Percentiles rank a stretch among this genome's conserved stretches.
These are phyloP conservation scores for Aspergillus sclerotioniger DNA, from an alignment of 495 filamentous ascomycete species.

Conservation along the genomic window DNA sequence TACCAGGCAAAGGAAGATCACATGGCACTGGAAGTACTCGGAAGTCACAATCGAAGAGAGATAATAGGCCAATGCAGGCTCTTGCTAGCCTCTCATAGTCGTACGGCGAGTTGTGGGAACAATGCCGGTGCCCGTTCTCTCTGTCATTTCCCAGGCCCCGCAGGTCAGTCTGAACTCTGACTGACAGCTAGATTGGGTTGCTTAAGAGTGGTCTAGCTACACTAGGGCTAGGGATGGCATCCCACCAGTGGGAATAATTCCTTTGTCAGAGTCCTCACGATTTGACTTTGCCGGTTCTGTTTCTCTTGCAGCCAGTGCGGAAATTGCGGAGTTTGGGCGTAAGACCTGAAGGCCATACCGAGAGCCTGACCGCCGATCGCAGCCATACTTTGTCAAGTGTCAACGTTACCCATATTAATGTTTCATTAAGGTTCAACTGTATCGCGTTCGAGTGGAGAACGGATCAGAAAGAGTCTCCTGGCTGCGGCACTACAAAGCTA, in stretches of 20 bases:
- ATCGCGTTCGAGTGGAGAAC: background rate
- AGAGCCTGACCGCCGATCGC: slow-evolving; percentile 18
- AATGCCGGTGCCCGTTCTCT: background rate
- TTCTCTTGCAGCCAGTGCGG: slow-evolving; percentile 3
- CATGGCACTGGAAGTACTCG: slow-evolving; percentile 1
- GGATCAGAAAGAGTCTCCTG: slow-evolving; percentile 1
- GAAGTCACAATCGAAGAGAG: background rate
- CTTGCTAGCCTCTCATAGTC: background rate
- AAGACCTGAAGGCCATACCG: slow-evolving; percentile 2
- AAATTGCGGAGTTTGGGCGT: slow-evolving; percentile 10
- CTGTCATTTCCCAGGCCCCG: background rate
- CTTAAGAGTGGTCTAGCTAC: background rate
- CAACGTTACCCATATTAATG: background rate
- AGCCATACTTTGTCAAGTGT: slow-evolving; percentile 1
- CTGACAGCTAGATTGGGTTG: slow-evolving; percentile 3
- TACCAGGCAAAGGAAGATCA: background rate
- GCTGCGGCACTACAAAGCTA: background rate
- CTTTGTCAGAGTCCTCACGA: slow-evolving; percentile 6
- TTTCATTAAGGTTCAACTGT: slow-evolving; percentile 1
- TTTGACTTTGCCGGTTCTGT: slow-evolving; percentile 6
- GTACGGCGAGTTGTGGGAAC: background rate
- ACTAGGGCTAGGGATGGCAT: background rate
- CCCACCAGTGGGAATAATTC: slow-evolving; percentile 21
- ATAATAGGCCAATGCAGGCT: slow-evolving; percentile 2
- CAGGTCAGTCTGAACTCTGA: background rate